These are phyloP conservation scores for Neofusicoccum umdonicola DNA, from an alignment of 2,329 filamentous ascomycete species.

Conservation along the genomic window DNA sequence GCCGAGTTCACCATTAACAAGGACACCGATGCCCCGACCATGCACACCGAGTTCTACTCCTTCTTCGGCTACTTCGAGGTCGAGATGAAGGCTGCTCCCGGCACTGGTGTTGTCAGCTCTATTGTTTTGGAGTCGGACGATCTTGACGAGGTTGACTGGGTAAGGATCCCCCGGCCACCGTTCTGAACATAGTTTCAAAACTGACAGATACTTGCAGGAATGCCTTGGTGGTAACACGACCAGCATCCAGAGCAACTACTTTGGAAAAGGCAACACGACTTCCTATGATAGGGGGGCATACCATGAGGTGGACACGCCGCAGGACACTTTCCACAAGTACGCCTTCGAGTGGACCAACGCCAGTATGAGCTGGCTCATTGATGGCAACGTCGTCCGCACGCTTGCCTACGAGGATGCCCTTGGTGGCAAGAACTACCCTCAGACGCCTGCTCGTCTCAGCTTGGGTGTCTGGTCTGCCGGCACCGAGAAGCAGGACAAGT, in stretches of 20 bases:
- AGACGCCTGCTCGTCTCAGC: slow-evolving; percentile 67
- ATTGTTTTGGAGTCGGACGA: slow-evolving; percentile 21
- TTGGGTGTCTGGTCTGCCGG: slow-evolving; percentile 47
- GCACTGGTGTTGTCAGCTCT: slow-evolving; percentile 20
- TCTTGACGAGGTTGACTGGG: slow-evolving; percentile 23
- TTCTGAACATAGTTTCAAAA: background rate
- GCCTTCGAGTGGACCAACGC: slow-evolving; percentile 71
- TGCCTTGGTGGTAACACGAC: slow-evolving; percentile 57
- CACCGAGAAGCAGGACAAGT: slow-evolving; percentile 43
- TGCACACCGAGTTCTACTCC: slow-evolving; percentile 24
- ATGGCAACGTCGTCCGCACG: slow-evolving; percentile 63
- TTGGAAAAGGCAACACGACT: slow-evolving; percentile 69
- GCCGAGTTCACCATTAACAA: slow-evolving; percentile 68
- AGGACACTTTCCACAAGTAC: slow-evolving; percentile 63
- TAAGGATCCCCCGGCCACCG: background rate
- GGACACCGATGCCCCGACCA: slow-evolving; percentile 63
- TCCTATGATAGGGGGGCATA: slow-evolving; percentile 68
- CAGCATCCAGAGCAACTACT: slow-evolving; percentile 67
- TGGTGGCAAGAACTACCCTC: slow-evolving; percentile 64
- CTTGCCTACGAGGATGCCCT: slow-evolving; percentile 58
- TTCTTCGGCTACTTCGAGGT: slow-evolving; percentile 23
- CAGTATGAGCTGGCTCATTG: slow-evolving; percentile 66
- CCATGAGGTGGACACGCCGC: slow-evolving; percentile 57
- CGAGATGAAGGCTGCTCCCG: slow-evolving; percentile 22
- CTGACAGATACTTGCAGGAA: slow-evolving; percentile 6